phyloP scores from a whole-genome alignment of 192 early-diverging fungal genomes.

The Backusella tarrabulga region DNA sequence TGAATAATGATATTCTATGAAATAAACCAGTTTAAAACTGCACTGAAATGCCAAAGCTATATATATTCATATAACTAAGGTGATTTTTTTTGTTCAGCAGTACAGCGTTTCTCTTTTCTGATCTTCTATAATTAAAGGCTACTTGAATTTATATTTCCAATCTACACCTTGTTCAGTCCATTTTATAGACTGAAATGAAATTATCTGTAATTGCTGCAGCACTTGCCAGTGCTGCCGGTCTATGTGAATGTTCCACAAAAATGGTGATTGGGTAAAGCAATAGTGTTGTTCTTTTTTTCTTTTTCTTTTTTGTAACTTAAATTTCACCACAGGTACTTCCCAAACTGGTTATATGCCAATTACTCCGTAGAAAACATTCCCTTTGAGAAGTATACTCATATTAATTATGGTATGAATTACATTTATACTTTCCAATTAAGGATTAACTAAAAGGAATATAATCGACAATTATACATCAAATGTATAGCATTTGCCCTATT shows the following conservation, averaged over 20 bases:
- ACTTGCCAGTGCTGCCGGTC: background rate
- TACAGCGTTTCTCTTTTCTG: background rate
- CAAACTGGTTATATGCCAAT: conserved; percentile 43
- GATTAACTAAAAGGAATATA: background rate
- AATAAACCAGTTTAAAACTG: background rate
- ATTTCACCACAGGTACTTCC: conserved; percentile 29
- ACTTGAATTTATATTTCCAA: background rate
- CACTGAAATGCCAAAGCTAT: background rate
- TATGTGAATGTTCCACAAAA: conserved; percentile 15
- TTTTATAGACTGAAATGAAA: background rate
- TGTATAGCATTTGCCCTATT: conserved; percentile 48
- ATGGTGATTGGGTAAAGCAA: conserved; percentile 30
- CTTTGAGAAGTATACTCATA: conserved; percentile 37
- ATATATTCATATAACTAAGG: background rate
- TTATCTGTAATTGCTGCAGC: background rate
- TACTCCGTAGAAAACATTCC: conserved; percentile 26
- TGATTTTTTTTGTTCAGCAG: background rate
- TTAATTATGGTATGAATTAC: conserved; percentile 39
- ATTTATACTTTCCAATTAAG: background rate
- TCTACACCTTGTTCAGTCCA: background rate
- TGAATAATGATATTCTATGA: background rate
- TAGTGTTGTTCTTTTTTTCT: background rate
- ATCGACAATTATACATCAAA: background rate
- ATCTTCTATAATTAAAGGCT: background rate
- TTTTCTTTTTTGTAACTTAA: background rate